Percentiles rank a stretch among this genome's conserved stretches.
Conservation (phyloP, 169 alveolate species). For the Cryptosporidium sp. region DNA sequence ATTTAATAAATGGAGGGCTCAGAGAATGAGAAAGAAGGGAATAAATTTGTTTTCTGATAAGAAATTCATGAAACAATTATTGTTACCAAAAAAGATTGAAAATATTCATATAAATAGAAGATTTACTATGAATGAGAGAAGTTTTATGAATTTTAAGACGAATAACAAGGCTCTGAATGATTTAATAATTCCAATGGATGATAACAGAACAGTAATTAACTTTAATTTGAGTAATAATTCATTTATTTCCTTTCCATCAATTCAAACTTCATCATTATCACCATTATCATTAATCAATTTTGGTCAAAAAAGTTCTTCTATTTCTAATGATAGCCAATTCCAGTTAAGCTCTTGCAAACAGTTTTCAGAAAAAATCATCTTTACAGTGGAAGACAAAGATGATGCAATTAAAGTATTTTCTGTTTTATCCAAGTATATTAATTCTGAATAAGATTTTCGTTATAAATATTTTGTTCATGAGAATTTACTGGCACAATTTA, state of each 20-base stretch:
- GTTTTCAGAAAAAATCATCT: conserved; percentile 35
- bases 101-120: conserved; percentile 27
- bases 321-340: background rate
- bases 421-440: conserved; percentile 11
- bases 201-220: background rate
- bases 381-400: conserved; percentile 18
- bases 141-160: background rate
- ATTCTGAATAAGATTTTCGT: background rate
- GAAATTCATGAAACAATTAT: conserved; percentile 19
- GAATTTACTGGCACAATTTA: background rate
- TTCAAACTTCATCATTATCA: background rate
- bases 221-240: background rate
- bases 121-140: conserved; percentile 3
- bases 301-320: background rate
- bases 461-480: background rate
- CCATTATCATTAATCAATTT: background rate
- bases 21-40: conserved; percentile 3
- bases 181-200: conserved; percentile 4
- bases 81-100: conserved; percentile 33
- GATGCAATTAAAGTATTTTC: conserved; percentile 37
- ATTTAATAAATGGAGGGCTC: background rate
- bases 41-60: conserved; percentile 22
- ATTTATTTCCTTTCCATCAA: background rate
- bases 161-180: conserved; percentile 20
- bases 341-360: conserved; percentile 23